phyloP scores from a whole-genome alignment of 495 filamentous ascomycete genomes.

The Pseudevernia furfuracea region DNA sequence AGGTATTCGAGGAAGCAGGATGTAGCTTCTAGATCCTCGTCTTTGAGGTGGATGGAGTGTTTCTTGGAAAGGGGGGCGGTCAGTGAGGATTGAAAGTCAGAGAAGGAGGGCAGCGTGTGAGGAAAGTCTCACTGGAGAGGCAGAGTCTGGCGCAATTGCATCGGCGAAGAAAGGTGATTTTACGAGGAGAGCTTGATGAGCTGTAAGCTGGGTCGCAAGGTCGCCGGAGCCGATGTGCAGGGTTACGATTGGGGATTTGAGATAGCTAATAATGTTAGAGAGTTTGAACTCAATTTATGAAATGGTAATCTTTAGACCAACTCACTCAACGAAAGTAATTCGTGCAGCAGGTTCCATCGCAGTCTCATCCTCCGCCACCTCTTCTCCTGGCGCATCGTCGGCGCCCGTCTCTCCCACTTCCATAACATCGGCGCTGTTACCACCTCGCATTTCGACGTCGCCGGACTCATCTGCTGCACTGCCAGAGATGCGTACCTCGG shows the following conservation, averaged over 20 bases:
- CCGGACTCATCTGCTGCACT: slow-evolving; percentile 8
- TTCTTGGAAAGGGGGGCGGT: slow-evolving; percentile 23
- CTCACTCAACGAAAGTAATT: slow-evolving; percentile 25
- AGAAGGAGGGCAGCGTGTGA: not conserved
- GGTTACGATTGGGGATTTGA: slow-evolving; percentile 73
- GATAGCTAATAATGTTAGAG: slow-evolving; percentile 33
- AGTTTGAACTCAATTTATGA: not conserved
- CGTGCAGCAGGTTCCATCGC: slow-evolving; percentile 8
- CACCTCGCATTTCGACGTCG: slow-evolving; percentile 27
- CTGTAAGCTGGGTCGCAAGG: slow-evolving; percentile 54
- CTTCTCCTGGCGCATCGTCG: slow-evolving; percentile 18
- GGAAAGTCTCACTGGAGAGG: not conserved
- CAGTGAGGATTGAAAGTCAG: not conserved
- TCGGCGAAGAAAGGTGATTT: slow-evolving; percentile 69
- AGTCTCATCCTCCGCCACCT: slow-evolving; percentile 15
- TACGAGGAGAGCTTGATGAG: slow-evolving; percentile 69
- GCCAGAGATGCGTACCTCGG: slow-evolving; percentile 23
- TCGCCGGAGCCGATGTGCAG: slow-evolving; percentile 62
- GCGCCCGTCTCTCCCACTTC: slow-evolving; percentile 23
- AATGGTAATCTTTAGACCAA: not conserved
- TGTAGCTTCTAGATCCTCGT: slow-evolving; percentile 71
- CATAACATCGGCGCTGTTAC: slow-evolving; percentile 16
- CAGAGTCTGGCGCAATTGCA: slow-evolving; percentile 34
- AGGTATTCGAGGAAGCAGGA: slow-evolving; percentile 86
- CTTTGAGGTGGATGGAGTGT: slow-evolving; percentile 58